Evolutionary conservation across 2,329 filamentous ascomycete species (phyloP), one percentile per base, ranked within the genome.

Genomic region (Penicillium sp.): DNA sequence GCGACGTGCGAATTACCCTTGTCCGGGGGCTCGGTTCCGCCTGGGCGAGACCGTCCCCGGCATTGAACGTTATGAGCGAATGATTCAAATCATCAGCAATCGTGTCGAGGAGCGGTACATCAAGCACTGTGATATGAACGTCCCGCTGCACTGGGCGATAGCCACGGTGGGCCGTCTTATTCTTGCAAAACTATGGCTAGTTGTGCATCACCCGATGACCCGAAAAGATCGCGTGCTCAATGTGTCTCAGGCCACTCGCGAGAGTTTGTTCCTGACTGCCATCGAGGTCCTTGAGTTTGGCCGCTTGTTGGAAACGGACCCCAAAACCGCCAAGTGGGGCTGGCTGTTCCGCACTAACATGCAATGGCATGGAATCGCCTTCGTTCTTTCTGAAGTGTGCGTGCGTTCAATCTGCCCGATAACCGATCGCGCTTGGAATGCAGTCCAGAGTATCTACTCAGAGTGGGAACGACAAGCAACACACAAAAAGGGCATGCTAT

Each of bases 231-330:
- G 86, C 28, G 82, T 81, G n/a, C 75, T 80, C 8, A 82, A 81
- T 28, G 79, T 90, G 7, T 84, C 86, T 0, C 82, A 85, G 53
- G 87, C 88, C 52, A 85, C 86, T 8, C 85, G 87, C 59, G 85
- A 92, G 63, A 87, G 87, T 59, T 80, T 93, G 1, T 91, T 92
- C 71, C 78, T 88, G 26, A 89, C 88, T 0, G 87, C 89, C 2
- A 83, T 93, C 28, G 90, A 93, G 69, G 87, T 93, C 28, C 83
- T 92, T 51, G 90, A 93, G 73, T 87, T 90, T 71, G 85, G 85
- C 19, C 80, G 88, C 52, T 80, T 90, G 1, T 78, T 93, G 14
- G 86, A 89, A 67, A 85, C 82, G 0, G 88, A 92, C 66, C 79
- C 82, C 38, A 79, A 82, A 13, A 88, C 85, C 0, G 79, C 82